Evolutionary conservation across 352 stramenopile species (phyloP).

Genomic region (Phytophthora tubulina): DNA sequence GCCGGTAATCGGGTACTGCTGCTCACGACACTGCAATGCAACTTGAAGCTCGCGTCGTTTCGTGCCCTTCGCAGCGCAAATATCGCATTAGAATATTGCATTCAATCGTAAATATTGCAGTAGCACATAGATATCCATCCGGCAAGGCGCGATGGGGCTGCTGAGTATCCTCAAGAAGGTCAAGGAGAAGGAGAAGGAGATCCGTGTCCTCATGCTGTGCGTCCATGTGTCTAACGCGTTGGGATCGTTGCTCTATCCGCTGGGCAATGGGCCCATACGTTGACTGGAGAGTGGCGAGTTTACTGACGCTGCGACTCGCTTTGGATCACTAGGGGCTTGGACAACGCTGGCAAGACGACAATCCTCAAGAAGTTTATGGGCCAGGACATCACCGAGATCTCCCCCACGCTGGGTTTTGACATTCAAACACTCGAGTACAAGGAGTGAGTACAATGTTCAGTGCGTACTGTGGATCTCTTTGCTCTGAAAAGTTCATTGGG

Average conservation of each 20-base stretch:
- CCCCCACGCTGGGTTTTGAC: conserved; percentile 98
- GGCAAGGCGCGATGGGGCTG: conserved; percentile 76
- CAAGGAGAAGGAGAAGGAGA: conserved; percentile 99
- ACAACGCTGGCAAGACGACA: conserved; percentile 99
- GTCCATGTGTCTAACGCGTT: conserved; percentile 16
- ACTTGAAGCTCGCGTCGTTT: conserved; percentile 27
- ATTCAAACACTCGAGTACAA: conserved; percentile 99
- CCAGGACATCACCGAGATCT: conserved; percentile 97
- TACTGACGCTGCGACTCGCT: conserved; percentile 15
- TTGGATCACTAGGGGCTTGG: conserved; percentile 86
- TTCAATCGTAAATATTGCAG: conserved; percentile 10
- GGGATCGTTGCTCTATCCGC: background rate
- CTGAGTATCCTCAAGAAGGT: conserved; percentile 97
- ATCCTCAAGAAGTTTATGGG: conserved; percentile 98
- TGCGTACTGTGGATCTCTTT: background rate
- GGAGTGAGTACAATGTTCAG: conserved; percentile 51
- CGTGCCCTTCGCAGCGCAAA: conserved; percentile 15
- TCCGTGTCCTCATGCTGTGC: conserved; percentile 98
- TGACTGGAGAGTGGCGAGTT: conserved; percentile 13
- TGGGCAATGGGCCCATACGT: background rate
- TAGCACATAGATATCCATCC: background rate
- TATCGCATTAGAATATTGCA: conserved; percentile 22
- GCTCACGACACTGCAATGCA: background rate
- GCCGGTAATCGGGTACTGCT: background rate
- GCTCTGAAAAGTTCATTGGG: background rate